Base-by-base conservation (phyloP, 148 eudicot species). In the Chenopodium formosanum region DNA sequence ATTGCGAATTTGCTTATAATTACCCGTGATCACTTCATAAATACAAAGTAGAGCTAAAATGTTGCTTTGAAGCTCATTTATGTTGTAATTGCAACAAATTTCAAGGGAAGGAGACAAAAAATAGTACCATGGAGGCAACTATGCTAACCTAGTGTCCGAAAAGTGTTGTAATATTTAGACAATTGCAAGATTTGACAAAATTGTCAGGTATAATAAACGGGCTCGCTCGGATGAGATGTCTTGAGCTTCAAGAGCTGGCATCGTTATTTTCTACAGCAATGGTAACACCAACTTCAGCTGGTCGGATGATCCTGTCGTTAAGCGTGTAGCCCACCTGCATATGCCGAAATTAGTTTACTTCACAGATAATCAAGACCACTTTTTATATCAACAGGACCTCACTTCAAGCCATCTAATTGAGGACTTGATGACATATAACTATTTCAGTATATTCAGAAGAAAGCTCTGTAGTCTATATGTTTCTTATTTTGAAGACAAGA, bases 261-360 rank as follows among this genome's bases (percentile, higher is more conserved):
- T 87, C 87, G 66, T 78, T 81, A n/a, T 80, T 85, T 80, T 88
- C 88, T 47, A 37, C 58, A 44, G 89, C 91, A 48, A 79, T 87
- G 1, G 97, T 96, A 77, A 96, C 99, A 32, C 98, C 99, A 76
- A 96, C 99, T 86, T 96, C 99, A 60, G 99, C 98, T 37, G 99
- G 99, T 79, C 99, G 88, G 75, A 96, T 85, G 79, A 96, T 83
- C 83, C 99, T 90, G 75, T 92, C 97, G 66, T 96, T 92, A 76
- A 96, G 86, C 73, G 76, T 80, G 83, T 91, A 96, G 50, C 99
- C 98, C 46, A 90, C 84, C 99, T 96, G 91, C 90, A 80, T 58
- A 78, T 2, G 40, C 2, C 62, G 27, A 63, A 20, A 32, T 47
- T 23, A 74, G 2, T 13, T 50, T 53, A 79, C 44, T 29, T n/a